Conservation (phyloP, 257 asterid species). For the Agastache rugosa region DNA sequence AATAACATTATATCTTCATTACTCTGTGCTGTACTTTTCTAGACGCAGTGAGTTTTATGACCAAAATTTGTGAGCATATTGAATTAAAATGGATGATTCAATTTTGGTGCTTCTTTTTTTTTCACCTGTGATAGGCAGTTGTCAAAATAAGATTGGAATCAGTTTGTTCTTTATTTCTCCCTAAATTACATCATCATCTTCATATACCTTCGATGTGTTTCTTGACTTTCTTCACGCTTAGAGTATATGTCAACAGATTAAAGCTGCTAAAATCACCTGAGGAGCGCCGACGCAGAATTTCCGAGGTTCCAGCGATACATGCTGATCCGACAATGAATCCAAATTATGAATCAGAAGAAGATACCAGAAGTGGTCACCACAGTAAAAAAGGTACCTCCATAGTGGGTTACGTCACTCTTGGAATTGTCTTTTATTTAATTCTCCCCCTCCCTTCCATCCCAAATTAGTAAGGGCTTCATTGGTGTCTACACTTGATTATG, state of each 20-base stretch:
- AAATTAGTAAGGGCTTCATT: slow-evolving; percentile 1
- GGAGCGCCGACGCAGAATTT: slow-evolving; percentile 63
- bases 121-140: not conserved
- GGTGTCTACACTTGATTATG: slow-evolving; percentile 30
- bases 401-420: not conserved
- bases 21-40: not conserved
- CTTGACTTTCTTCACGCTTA: slow-evolving; percentile 58
- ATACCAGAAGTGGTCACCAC: slow-evolving; percentile 38
- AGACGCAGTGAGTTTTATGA: not conserved
- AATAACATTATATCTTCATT: not conserved
- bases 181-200: not conserved
- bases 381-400: slow-evolving; percentile 51
- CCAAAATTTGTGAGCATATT: not conserved
- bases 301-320: slow-evolving; percentile 67
- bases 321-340: slow-evolving; percentile 74
- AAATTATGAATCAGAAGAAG: slow-evolving; percentile 67
- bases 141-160: slow-evolving; percentile 6
- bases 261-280: slow-evolving; percentile 65
- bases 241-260: slow-evolving; percentile 57
- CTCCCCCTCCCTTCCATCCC: too few relatives aligned
- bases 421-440: not conserved
- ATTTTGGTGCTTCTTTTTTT: not conserved
- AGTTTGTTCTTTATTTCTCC: slow-evolving; percentile 1
- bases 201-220: not conserved
- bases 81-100: not conserved